phyloP scores from a whole-genome alignment of 2,329 filamentous ascomycete species.

The Pseudogymnoascus sp. region DNA sequence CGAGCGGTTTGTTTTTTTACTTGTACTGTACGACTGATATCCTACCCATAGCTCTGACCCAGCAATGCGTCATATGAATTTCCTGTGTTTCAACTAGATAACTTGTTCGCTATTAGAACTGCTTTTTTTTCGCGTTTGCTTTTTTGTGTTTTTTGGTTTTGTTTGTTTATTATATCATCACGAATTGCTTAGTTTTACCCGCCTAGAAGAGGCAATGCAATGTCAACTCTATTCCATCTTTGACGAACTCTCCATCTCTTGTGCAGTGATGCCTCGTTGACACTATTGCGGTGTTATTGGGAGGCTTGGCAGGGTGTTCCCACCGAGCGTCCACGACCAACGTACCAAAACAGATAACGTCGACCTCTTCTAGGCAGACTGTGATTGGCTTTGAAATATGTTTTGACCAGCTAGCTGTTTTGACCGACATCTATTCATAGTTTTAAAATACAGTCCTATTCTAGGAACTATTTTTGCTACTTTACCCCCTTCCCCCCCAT shows the following conservation, averaged over 20 bases:
- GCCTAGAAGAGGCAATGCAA: conserved; percentile 7
- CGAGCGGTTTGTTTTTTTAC: conserved; percentile 2
- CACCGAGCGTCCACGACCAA: not conserved
- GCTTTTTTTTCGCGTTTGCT: not conserved
- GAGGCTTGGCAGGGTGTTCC: not conserved
- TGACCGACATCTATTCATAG: not conserved
- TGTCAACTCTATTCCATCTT: not conserved
- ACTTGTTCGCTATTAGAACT: not conserved
- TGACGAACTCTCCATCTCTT: not conserved
- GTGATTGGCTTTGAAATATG: not conserved
- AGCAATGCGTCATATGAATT: conserved; percentile 8
- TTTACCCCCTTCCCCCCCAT: not conserved
- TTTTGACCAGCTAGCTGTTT: conserved; percentile 4
- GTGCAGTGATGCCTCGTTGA: not conserved
- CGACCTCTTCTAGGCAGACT: not conserved
- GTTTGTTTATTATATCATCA: conserved; percentile 7
- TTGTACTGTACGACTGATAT: conserved; percentile 10
- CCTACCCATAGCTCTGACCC: conserved; percentile 1
- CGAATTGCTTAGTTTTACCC: not conserved
- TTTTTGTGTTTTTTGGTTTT: not conserved
- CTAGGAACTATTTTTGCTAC: not conserved
- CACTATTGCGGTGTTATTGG: not conserved
- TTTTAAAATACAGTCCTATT: conserved; percentile 8
- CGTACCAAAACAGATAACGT: not conserved
- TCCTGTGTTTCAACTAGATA: conserved; percentile 4